These are phyloP conservation scores for Tagetes erecta DNA, from an alignment of 129 eudicot genomes.

Conservation along the genomic window DNA sequence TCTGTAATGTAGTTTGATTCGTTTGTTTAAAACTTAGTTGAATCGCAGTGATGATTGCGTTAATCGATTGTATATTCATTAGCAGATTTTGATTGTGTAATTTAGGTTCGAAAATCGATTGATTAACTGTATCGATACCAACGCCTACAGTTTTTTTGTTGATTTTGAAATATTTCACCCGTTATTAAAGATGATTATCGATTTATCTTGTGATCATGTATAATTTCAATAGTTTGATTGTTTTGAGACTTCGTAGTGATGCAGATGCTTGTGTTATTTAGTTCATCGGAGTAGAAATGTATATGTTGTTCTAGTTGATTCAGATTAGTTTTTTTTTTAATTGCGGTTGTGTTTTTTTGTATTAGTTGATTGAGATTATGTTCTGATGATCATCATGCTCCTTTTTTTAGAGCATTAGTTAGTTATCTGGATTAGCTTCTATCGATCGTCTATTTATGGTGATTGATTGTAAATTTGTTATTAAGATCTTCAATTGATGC, in stretches of 20 bases:
- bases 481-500: background rate
- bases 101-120: background rate
- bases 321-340: background rate
- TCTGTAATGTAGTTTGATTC: slow-evolving; percentile 11
- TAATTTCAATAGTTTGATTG: background rate
- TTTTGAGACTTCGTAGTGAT: background rate
- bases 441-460: background rate
- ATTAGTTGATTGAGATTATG: background rate
- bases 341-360: background rate
- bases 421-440: background rate
- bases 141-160: background rate
- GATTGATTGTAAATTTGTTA: background rate
- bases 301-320: background rate
- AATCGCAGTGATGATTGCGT: slow-evolving; percentile 1
- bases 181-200: slow-evolving; percentile 5
- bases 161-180: background rate
- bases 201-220: background rate
- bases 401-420: background rate
- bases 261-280: background rate
- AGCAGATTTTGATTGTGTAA: too few relatives aligned
- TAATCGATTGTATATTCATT: background rate
- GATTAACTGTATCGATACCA: background rate
- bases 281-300: background rate
- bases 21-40: background rate
- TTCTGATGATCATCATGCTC: background rate